Base-by-base conservation (phyloP, 805 yeast genomes). In the Wickerhamiella sorbophila region DNA sequence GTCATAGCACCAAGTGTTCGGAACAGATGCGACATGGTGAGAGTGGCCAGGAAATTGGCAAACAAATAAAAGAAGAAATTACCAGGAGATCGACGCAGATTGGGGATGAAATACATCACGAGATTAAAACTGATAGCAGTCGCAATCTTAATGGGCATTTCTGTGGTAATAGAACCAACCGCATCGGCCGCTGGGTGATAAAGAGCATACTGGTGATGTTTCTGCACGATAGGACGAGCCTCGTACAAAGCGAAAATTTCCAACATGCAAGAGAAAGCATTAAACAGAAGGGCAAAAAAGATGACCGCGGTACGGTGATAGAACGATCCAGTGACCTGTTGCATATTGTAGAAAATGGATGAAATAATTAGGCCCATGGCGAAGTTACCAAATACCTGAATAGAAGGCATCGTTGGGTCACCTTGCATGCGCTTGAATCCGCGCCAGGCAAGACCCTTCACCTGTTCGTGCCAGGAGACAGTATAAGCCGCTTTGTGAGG, bases 161-260 rank as follows among this genome's bases (percentile, higher is more conserved):
- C 78, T 3, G 82, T 69, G 3, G 78, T 45, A 36, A 75, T 64
- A 4, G 74, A 64, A 0, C 84, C 77, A 3, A 81, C 50, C 1
- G 84, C 80, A 53, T 80, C 88, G 3, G 83, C 75, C 12, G 84
- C 69, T 2, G 87, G 86, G 44, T 76, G 75, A 56, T 79, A 83
- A 44, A 81, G 68, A 0, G 84, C 75, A 51, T 77, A 82, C 38
- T 70, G 69, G 52, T 77, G 75, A 55, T 82, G 93, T 53, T 82
- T 81, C 51, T 71, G 72, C 21, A 79, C 69, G 47, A 82, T 74
- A 38, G 77, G 71, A 48, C 80, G 67, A 36, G 71, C 65, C 18
- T 62, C 69, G 50, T 74, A 65, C 52, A 70, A 56, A 36, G 61
- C 59, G 38, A 66, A 54, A 33, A 69, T 70, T 54, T 77, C 82